Percentiles rank a stretch among this genome's conserved stretches.
These are phyloP conservation scores for Aspergillus flavus DNA, from an alignment of 2,329 filamentous ascomycete species.

Conservation along the genomic window DNA sequence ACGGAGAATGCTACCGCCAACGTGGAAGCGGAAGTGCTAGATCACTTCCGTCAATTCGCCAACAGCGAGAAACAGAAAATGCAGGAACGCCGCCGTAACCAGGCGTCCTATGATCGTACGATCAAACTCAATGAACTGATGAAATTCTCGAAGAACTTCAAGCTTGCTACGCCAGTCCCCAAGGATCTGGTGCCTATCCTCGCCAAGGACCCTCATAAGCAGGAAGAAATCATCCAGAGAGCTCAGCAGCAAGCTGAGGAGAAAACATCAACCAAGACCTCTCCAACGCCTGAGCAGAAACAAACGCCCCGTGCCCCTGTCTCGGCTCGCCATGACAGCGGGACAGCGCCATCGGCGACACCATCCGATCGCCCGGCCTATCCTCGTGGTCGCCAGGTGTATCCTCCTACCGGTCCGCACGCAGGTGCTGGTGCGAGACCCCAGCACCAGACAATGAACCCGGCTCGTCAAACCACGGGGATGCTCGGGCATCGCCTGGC, in stretches of 20 bases:
- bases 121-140: conserved; percentile 92
- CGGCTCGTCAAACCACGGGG: conserved; percentile 46
- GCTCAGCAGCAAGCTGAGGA: conserved; percentile 74
- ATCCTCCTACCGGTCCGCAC: conserved; percentile 51
- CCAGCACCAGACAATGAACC: conserved; percentile 47
- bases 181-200: conserved; percentile 91
- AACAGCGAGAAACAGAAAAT: conserved; percentile 63
- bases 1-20: conserved; percentile 60
- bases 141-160: conserved; percentile 93
- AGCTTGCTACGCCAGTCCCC: conserved; percentile 89
- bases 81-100: conserved; percentile 58
- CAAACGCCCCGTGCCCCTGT: conserved; percentile 48
- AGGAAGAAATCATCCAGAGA: conserved; percentile 88
- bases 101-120: conserved; percentile 74
- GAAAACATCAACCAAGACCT: conserved; percentile 50
- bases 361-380: conserved; percentile 52
- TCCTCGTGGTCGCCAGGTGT: conserved; percentile 50
- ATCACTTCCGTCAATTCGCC: conserved; percentile 67
- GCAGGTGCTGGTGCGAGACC: conserved; percentile 43
- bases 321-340: conserved; percentile 51
- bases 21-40: conserved; percentile 62
- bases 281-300: conserved; percentile 54
- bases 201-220: conserved; percentile 93
- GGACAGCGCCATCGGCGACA: conserved; percentile 37
- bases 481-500: conserved; percentile 55